phyloP scores from a whole-genome alignment of 371 early-diverging fungal species.

The Mucor saturninus region DNA sequence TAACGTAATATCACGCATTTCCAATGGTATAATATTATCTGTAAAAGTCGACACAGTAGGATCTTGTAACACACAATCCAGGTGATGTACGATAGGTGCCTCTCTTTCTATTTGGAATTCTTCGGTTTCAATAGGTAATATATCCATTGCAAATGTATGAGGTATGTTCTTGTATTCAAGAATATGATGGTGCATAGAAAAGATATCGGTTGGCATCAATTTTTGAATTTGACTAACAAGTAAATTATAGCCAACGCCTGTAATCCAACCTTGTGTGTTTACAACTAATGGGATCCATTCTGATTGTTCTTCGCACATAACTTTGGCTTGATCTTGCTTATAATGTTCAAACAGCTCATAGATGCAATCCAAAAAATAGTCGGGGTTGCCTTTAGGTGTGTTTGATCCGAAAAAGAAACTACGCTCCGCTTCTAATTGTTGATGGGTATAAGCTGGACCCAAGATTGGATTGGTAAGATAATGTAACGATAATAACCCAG shows the following conservation, averaged over 20 bases:
- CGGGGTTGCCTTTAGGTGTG: slow-evolving; percentile 70
- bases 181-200: slow-evolving; percentile 34
- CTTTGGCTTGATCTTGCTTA: slow-evolving; percentile 34
- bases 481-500: slow-evolving; percentile 75
- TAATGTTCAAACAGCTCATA: slow-evolving; percentile 60
- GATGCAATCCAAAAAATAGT: slow-evolving; percentile 69
- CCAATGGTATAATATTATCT: slow-evolving; percentile 57
- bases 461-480: slow-evolving; percentile 66
- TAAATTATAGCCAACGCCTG: slow-evolving; percentile 76
- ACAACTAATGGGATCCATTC: slow-evolving; percentile 70
- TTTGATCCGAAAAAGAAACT: slow-evolving; percentile 71
- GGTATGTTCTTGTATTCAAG: slow-evolving; percentile 37
- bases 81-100: slow-evolving; percentile 21
- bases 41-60: slow-evolving; percentile 10
- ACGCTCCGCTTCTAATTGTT: slow-evolving; percentile 55
- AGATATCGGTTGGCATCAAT: slow-evolving; percentile 59
- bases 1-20: slow-evolving; percentile 59
- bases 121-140: slow-evolving; percentile 15
- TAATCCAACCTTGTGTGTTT: slow-evolving; percentile 87
- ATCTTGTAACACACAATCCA: slow-evolving; percentile 20
- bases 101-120: slow-evolving; percentile 7
- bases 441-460: slow-evolving; percentile 81
- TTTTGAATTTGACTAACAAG: slow-evolving; percentile 61
- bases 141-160: slow-evolving; percentile 31
- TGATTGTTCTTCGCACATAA: slow-evolving; percentile 12